phyloP scores from a whole-genome alignment of 2,329 filamentous ascomycete genomes.

The Fusarium protoensiforme region DNA sequence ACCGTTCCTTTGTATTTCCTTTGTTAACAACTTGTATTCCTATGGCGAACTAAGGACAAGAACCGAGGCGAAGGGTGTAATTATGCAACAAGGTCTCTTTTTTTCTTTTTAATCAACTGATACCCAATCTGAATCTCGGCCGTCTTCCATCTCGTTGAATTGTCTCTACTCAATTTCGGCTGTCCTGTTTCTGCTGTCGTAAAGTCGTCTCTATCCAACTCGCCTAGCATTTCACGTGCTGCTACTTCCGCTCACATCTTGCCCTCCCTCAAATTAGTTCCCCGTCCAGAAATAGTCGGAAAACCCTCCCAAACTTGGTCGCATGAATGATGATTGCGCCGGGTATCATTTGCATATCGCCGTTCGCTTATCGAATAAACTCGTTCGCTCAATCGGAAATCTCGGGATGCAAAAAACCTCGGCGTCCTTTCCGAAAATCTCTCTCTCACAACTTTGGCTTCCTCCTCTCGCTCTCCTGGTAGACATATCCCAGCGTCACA shows the following conservation, averaged over 20 bases:
- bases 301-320: background rate
- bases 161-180: background rate
- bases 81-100: constrained; percentile 38
- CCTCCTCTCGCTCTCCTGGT: constrained; percentile 56
- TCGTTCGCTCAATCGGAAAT: background rate
- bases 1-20: constrained; percentile 31
- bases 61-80: constrained; percentile 38
- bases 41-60: constrained; percentile 37
- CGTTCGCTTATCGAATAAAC: background rate
- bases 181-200: constrained; percentile 1
- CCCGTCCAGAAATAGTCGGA: background rate
- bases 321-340: background rate
- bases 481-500: constrained; percentile 71
- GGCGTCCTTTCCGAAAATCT: background rate
- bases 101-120: constrained; percentile 37
- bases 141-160: background rate
- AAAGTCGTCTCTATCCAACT: background rate
- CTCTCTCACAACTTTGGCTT: constrained; percentile 49
- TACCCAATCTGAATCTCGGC: constrained; percentile 26
- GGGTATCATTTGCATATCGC: constrained; percentile 4
- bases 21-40: constrained; percentile 26
- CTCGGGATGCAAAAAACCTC: background rate
- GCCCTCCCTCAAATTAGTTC: background rate
- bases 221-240: background rate
- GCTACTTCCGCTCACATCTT: background rate